These are phyloP conservation scores for Fusarium stilboides DNA, from an alignment of 2,329 filamentous ascomycete genomes.

Conservation along the genomic window DNA sequence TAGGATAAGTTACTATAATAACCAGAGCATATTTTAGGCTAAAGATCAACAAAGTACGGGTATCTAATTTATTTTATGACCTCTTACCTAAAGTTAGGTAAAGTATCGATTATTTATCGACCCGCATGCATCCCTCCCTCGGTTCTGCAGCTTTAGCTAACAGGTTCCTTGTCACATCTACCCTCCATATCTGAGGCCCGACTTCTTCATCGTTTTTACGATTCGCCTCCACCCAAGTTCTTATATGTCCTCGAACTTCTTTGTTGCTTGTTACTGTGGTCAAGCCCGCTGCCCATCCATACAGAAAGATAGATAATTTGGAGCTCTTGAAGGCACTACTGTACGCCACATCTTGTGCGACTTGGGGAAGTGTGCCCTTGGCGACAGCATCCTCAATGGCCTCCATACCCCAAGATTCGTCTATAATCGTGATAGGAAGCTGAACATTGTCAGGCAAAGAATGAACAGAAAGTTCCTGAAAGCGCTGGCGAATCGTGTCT, in stretches of 20 bases:
- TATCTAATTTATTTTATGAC: too few species aligned
- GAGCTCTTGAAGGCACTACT: conserved; percentile 55
- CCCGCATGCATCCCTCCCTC: conserved; percentile 37
- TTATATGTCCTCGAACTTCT: conserved; percentile 56
- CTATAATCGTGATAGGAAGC: conserved; percentile 54
- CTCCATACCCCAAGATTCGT: conserved; percentile 49
- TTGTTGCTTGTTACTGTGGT: conserved; percentile 60
- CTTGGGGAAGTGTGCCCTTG: conserved; percentile 50
- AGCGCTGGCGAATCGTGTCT: conserved; percentile 45
- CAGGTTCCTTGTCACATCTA: conserved; percentile 56
- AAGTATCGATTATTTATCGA: too few species aligned
- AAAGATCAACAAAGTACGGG: too few species aligned
- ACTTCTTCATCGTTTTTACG: conserved; percentile 49
- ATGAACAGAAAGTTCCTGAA: conserved; percentile 54
- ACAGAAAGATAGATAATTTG: conserved; percentile 58
- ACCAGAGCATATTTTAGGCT: too few species aligned
- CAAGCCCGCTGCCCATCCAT: conserved; percentile 56
- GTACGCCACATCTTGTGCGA: conserved; percentile 54
- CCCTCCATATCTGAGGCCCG: conserved; percentile 54
- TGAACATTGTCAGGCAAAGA: conserved; percentile 53
- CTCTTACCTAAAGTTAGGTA: too few species aligned
- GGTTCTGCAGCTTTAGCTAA: conserved; percentile 54
- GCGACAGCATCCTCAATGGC: conserved; percentile 48
- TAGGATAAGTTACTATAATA: too few species aligned
- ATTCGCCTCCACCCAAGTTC: conserved; percentile 54